Evolutionary conservation across 2,329 filamentous ascomycete species (phyloP).

Genomic region (Lachnellula hyalina): DNA sequence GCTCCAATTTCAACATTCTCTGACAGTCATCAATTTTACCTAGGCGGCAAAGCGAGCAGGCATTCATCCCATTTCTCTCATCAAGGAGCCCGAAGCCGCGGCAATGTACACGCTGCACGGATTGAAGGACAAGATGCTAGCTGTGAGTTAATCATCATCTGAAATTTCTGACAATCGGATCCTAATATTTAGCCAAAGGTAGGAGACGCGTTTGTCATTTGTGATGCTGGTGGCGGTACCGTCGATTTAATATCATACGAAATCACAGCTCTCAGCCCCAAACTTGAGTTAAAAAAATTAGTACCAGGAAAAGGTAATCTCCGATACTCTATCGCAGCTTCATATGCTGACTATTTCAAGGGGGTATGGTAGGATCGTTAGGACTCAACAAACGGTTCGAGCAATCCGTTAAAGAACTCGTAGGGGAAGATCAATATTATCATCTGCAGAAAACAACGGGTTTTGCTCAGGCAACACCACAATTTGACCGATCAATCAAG

Average conservation of each 20-base stretch:
- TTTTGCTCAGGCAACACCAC: constrained; percentile 25
- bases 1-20: background rate
- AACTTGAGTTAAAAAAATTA: constrained; percentile 25
- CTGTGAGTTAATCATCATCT: background rate
- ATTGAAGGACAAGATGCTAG: constrained; percentile 1
- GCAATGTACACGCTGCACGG: constrained; percentile 14
- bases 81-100: constrained; percentile 20
- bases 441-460: constrained; percentile 23
- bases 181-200: constrained; percentile 11
- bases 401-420: constrained; percentile 17
- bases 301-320: constrained; percentile 20
- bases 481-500: constrained; percentile 33
- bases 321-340: background rate
- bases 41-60: constrained; percentile 13
- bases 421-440: constrained; percentile 27
- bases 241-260: constrained; percentile 33
- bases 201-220: constrained; percentile 29
- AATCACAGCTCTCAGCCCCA: constrained; percentile 12
- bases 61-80: constrained; percentile 3
- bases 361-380: constrained; percentile 26
- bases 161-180: background rate
- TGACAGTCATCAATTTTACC: constrained; percentile 18
- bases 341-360: background rate
- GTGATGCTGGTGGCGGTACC: constrained; percentile 31
- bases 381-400: constrained; percentile 27